phyloP scores from a whole-genome alignment of 1,284 basidiomycete genomes.

The Boletellus deceptivus region DNA sequence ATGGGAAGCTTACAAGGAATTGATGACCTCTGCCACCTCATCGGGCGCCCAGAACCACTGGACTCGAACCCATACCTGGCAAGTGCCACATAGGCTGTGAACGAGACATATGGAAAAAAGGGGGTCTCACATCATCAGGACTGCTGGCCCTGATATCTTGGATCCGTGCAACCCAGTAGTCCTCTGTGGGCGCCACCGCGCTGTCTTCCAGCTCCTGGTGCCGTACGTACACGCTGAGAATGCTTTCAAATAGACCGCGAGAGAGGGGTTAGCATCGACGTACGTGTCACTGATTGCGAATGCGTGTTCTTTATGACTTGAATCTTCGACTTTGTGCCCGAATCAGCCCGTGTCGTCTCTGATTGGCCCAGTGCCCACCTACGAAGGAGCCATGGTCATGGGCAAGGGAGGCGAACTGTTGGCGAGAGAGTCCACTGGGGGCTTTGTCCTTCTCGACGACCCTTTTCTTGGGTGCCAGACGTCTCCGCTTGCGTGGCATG shows the following conservation, averaged over 20 bases:
- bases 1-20: constrained; percentile 43
- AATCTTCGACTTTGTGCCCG: constrained; percentile 22
- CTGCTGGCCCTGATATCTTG: constrained; percentile 18
- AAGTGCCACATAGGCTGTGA: not conserved
- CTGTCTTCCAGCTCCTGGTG: constrained; percentile 5
- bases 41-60: constrained; percentile 49
- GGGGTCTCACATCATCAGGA: constrained; percentile 15
- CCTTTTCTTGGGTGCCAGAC: constrained; percentile 22
- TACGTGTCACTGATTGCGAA: constrained; percentile 32
- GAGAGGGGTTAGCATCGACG: constrained; percentile 7
- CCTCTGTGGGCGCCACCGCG: not conserved
- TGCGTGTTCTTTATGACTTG: constrained; percentile 19
- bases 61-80: constrained; percentile 46
- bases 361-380: constrained; percentile 9
- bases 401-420: constrained; percentile 15
- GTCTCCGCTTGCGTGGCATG: constrained; percentile 26
- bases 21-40: constrained; percentile 40
- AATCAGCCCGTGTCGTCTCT: not conserved
- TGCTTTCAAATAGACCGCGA: not conserved
- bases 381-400: constrained; percentile 14
- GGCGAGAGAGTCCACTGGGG: constrained; percentile 8
- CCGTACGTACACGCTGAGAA: constrained; percentile 34
- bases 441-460: not conserved
- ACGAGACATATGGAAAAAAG: not conserved
- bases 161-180: constrained; percentile 29